These are phyloP conservation scores for Cladophialophora carrionii DNA, from an alignment of 2,329 filamentous ascomycete species.

Conservation along the genomic window DNA sequence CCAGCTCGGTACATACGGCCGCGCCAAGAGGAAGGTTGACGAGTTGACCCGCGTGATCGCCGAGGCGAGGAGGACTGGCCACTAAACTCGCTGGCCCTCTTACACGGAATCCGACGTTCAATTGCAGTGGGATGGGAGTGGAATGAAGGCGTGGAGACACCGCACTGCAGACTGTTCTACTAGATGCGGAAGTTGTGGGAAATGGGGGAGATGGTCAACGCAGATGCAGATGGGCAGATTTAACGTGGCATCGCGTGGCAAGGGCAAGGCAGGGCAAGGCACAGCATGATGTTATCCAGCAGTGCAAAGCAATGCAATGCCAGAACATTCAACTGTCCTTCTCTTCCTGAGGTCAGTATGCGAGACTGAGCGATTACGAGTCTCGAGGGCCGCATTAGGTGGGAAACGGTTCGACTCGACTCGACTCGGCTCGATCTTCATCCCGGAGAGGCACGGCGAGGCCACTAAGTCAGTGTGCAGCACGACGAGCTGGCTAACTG, in stretches of 20 bases:
- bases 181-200: not conserved
- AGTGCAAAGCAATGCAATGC: not conserved
- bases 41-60: conserved; percentile 98
- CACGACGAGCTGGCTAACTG: not conserved
- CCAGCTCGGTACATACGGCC: conserved; percentile 95
- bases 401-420: too few relatives aligned
- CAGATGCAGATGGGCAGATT: not conserved
- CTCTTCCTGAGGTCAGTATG: not conserved
- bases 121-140: not conserved
- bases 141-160: not conserved
- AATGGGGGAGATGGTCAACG: too few relatives aligned
- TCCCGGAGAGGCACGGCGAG: not conserved
- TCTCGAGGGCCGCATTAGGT: not conserved
- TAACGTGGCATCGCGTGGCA: not conserved
- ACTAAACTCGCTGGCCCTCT: conserved; percentile 17
- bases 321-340: not conserved
- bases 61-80: conserved; percentile 77
- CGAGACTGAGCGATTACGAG: not conserved
- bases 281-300: not conserved
- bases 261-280: too few relatives aligned
- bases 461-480: not conserved
- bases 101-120: not conserved
- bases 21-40: conserved; percentile 99
- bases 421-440: not conserved
- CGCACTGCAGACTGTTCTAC: not conserved